Evolutionary conservation across 345 rosid genomes (phyloP).

Genomic region (Eutrema yunnanense): DNA sequence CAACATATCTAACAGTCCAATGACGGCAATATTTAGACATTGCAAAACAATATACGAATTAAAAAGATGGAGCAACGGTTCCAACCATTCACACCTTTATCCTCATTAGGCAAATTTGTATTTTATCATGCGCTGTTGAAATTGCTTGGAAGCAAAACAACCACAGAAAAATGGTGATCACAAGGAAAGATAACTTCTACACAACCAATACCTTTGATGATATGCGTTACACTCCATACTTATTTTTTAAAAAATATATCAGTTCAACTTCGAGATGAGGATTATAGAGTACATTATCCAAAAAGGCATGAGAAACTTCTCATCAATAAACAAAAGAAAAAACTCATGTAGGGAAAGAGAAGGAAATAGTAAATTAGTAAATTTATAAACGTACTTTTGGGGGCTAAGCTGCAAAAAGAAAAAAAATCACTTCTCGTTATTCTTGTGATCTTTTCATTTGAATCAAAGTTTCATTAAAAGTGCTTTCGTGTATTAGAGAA

Average conservation of each 20-base stretch:
- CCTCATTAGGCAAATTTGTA: too few species aligned
- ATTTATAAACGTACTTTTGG: background rate
- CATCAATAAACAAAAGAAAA: background rate
- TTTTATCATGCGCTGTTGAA: too few species aligned
- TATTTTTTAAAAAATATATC: background rate
- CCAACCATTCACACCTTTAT: too few species aligned
- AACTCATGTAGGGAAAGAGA: background rate
- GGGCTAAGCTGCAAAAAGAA: background rate
- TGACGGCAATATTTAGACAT: too few species aligned
- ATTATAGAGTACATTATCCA: background rate
- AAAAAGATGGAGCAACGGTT: too few species aligned
- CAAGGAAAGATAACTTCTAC: background rate
- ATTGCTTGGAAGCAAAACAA: background rate
- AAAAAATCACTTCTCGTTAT: background rate
- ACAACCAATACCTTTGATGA: background rate
- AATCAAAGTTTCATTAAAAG: background rate
- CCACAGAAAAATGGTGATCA: background rate
- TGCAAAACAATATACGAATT: background rate
- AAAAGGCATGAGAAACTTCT: background rate
- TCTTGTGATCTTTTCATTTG: slow-evolving; percentile 3
- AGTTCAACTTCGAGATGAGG: background rate
- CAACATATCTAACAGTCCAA: too few species aligned
- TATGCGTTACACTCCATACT: background rate
- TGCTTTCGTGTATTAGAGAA: background rate
- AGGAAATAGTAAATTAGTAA: background rate